Evolutionary conservation across 768 basidiomycete species (phyloP), one percentile per base, ranked within the genome.

Genomic region (Lentinula sp.): DNA sequence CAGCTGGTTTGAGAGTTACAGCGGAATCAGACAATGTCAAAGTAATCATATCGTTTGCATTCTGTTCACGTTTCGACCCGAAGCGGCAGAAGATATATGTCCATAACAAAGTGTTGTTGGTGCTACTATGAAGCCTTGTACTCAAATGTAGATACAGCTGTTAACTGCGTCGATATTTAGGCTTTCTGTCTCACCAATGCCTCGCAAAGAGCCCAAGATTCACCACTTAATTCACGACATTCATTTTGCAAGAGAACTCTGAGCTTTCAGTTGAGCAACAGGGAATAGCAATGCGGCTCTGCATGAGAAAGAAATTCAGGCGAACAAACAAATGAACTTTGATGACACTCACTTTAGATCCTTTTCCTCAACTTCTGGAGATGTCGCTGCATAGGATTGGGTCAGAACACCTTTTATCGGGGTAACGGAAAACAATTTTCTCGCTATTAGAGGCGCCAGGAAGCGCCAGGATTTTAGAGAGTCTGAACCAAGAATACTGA

Each of bases 301-400:
- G 48, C 18, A 33, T 35, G 33, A 49, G 18, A 23, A 43, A 43
- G 12, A 16, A 32, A 13, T 7, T 46, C n/a, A 50, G 23, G 6
- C 5, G 9, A n/a, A 43, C n/a, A 49, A 7, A 35, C 13, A 37
- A n/a, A 37, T n/a, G 37, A 37, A 18, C 33, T 7, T 16, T 3
- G 23, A 7, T 5, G 12, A 23, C 12, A 37, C 57, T 18, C 12
- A 49, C 57, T 53, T 59, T 12, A 59, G 16, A 45, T 59, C 37
- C 39, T 59, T 62, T 16, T 62, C 46, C 28, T 57, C 63, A 5
- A 52, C 62, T 57, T 69, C 66, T 13, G 63, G 63, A 5, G 66
- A 53, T 18, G 68, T 69, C 12, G 67, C 66, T 18, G 66, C 68
- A 41, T 59, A 69, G 1, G 67, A 64, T 52, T 63, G 65, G 2